phyloP scores from a whole-genome alignment of 306 rosid genomes.

The Mucuna pruriens region DNA sequence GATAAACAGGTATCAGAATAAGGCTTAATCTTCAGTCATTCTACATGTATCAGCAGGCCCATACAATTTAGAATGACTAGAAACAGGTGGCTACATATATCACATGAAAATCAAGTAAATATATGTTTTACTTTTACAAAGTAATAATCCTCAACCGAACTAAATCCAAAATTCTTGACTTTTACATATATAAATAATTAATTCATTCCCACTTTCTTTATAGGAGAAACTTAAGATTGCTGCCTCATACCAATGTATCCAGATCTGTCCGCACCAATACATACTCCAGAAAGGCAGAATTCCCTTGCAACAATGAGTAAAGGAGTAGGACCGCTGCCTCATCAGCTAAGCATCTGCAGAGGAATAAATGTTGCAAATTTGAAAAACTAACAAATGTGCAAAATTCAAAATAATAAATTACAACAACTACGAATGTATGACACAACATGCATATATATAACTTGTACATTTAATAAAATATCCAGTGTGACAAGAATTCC shows the following conservation, averaged over 20 bases:
- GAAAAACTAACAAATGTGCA: background rate
- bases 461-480: background rate
- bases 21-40: conserved; percentile 16
- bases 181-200: conserved; percentile 21
- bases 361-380: conserved; percentile 31
- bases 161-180: conserved; percentile 26
- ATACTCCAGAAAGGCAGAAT: conserved; percentile 89
- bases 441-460: background rate
- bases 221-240: conserved; percentile 38
- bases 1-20: conserved; percentile 31
- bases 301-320: conserved; percentile 94
- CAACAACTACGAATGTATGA: conserved; percentile 11
- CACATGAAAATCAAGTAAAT: conserved; percentile 29
- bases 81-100: conserved; percentile 18
- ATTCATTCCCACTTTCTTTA: conserved; percentile 19
- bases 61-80: conserved; percentile 25
- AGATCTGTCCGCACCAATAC: conserved; percentile 98
- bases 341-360: conserved; percentile 84
- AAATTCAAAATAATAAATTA: conserved; percentile 24
- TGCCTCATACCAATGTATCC: conserved; percentile 88
- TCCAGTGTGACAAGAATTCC: conserved; percentile 3
- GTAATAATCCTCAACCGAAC: background rate
- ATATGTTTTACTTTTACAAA: conserved; percentile 22
- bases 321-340: conserved; percentile 94
- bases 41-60: conserved; percentile 12